Conservation (phyloP, 2,329 filamentous ascomycete genomes). For the Paraphoma sp. region DNA sequence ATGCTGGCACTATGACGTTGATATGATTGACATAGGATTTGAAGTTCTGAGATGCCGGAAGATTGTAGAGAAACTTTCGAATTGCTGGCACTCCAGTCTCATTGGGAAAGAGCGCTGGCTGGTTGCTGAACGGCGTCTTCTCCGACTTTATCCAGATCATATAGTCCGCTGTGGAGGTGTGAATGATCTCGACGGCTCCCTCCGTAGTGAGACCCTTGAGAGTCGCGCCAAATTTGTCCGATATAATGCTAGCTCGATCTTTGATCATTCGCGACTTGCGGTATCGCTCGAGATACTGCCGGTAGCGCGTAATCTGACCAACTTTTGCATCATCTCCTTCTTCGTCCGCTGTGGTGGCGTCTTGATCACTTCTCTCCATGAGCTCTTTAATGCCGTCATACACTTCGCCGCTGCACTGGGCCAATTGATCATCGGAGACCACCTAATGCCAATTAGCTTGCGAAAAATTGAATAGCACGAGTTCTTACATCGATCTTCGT, state of each 20-base stretch:
- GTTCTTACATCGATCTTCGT: conserved; percentile 35
- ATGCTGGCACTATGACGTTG: conserved; percentile 4
- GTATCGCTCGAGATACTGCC: conserved; percentile 14
- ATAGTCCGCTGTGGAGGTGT: conserved; percentile 24
- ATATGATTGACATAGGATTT: conserved; percentile 17
- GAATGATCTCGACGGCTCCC: conserved; percentile 9
- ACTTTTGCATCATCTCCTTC: neutral
- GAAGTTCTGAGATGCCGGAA: conserved; percentile 22
- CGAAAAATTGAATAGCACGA: neutral
- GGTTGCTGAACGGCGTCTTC: conserved; percentile 15
- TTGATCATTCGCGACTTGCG: conserved; percentile 10
- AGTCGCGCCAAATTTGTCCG: conserved; percentile 10
- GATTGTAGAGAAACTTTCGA: conserved; percentile 14
- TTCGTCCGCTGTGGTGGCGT: neutral
- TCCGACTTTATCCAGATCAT: conserved; percentile 22
- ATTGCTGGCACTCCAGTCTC: conserved; percentile 24
- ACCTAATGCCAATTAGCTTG: conserved; percentile 5
- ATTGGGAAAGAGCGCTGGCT: conserved; percentile 14
- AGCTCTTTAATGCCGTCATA: conserved; percentile 5
- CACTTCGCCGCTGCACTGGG: neutral
- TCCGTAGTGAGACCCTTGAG: conserved; percentile 4
- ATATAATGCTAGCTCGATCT: conserved; percentile 14
- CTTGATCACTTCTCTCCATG: conserved; percentile 1
- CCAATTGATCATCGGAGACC: conserved; percentile 6
- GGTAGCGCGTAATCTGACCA: conserved; percentile 10